Conservation (phyloP, 2,329 filamentous ascomycete genomes). For the Lachnellula willkommii region DNA sequence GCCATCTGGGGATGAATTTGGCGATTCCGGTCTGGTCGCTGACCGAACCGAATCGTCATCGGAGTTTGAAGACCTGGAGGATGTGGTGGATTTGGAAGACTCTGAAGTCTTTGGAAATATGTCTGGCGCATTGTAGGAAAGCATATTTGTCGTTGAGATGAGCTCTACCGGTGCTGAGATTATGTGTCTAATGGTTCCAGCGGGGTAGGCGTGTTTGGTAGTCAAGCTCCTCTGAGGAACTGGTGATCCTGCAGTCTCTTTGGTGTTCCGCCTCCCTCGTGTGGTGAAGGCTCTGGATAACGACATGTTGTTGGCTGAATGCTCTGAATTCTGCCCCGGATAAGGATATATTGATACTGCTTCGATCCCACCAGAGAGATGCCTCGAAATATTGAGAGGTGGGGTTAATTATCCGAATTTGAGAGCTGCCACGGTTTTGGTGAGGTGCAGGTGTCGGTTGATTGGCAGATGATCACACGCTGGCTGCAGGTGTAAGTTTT, state of each 20-base stretch:
- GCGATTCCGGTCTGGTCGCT: conserved; percentile 37
- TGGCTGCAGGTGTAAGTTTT: conserved; percentile 13
- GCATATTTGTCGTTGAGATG: conserved; percentile 91
- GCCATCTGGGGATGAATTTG: conserved; percentile 40
- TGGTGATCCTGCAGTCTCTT: conserved; percentile 36
- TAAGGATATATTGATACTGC: conserved; percentile 5
- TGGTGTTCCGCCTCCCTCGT: conserved; percentile 48
- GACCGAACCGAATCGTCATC: conserved; percentile 69
- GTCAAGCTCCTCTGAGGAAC: conserved; percentile 25
- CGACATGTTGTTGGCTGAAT: conserved; percentile 37
- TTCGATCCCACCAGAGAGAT: conserved; percentile 7
- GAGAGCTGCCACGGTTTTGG: conserved; percentile 10
- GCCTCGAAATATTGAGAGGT: conserved; percentile 11
- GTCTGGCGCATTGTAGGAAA: conserved; percentile 90
- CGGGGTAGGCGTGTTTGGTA: conserved; percentile 24
- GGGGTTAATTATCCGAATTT: conserved; percentile 20
- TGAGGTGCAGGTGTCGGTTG: conserved; percentile 6
- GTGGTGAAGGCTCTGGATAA: conserved; percentile 69
- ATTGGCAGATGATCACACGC: conserved; percentile 16
- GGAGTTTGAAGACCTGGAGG: conserved; percentile 44
- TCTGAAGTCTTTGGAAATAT: conserved; percentile 42
- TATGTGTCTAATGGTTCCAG: conserved; percentile 44
- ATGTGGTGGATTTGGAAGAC: conserved; percentile 13
- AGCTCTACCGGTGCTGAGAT: conserved; percentile 87
- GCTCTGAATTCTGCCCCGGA: conserved; percentile 4